These are phyloP conservation scores for Eleusine indica DNA, from an alignment of 176 grass and related monocot genomes.

Conservation along the genomic window DNA sequence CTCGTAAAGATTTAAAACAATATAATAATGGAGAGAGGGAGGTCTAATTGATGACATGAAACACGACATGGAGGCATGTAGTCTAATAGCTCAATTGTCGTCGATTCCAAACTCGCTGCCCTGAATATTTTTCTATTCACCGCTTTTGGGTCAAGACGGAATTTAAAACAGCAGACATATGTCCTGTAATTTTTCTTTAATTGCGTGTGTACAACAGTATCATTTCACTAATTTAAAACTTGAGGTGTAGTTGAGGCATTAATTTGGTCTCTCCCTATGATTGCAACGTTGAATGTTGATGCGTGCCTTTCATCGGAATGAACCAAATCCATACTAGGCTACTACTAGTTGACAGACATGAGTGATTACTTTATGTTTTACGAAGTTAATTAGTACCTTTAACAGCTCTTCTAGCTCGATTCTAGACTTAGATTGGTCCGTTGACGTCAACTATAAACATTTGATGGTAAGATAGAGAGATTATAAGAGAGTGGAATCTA, in stretches of 20 bases:
- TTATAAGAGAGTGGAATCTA: conserved; percentile 25
- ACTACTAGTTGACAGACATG: conserved; percentile 35
- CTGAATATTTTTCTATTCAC: conserved; percentile 37
- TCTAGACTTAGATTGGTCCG: background rate
- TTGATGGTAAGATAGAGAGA: background rate
- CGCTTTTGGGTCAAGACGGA: conserved; percentile 23
- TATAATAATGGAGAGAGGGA: background rate
- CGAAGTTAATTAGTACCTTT: background rate
- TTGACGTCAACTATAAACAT: background rate
- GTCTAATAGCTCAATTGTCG: conserved; percentile 4
- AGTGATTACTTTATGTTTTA: background rate
- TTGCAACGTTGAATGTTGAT: conserved; percentile 40
- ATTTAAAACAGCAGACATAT: background rate
- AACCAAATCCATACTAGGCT: background rate
- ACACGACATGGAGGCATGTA: conserved; percentile 29
- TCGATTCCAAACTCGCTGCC: background rate
- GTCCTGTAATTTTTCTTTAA: background rate
- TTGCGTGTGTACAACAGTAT: background rate
- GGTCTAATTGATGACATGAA: background rate
- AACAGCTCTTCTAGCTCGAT: conserved; percentile 1
- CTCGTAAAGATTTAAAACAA: background rate
- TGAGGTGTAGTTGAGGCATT: conserved; percentile 23
- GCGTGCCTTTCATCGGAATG: conserved; percentile 15
- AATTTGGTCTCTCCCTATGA: conserved; percentile 29
- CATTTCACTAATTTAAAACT: background rate